These are phyloP conservation scores for Daedalea quercina DNA, from an alignment of 768 basidiomycete species.

Conservation along the genomic window DNA sequence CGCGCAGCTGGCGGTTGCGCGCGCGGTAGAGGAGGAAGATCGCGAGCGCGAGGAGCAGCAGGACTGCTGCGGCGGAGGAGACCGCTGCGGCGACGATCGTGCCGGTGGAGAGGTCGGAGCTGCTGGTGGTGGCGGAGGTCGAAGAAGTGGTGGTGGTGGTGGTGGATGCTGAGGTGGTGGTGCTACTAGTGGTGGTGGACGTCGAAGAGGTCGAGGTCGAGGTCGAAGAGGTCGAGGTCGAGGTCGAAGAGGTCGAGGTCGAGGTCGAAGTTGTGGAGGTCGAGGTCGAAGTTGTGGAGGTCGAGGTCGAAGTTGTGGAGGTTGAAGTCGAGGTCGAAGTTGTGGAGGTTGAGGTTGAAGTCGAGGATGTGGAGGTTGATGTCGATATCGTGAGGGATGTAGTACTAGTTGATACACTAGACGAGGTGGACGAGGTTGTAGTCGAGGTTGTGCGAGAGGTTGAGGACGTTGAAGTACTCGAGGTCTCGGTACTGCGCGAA, in stretches of 20 bases:
- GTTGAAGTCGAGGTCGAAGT: neutral
- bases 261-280: constrained; percentile 1
- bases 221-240: too few relatives aligned
- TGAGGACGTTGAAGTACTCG: too few relatives aligned
- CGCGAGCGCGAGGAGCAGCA: constrained; percentile 11
- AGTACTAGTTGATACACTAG: neutral
- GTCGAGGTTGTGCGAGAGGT: too few relatives aligned
- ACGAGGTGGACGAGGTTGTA: too few relatives aligned
- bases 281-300: neutral
- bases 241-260: neutral
- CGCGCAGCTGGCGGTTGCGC: constrained; percentile 1
- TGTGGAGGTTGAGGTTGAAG: neutral
- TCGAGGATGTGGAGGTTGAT: neutral
- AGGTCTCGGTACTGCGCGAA: too few relatives aligned
- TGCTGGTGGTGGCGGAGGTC: neutral
- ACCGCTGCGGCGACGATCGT: constrained; percentile 12
- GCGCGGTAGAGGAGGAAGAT: constrained; percentile 12
- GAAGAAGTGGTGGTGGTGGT: neutral
- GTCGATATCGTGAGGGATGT: neutral
- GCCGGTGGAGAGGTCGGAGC: constrained; percentile 7
- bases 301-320: constrained; percentile 4
- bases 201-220: too few relatives aligned
- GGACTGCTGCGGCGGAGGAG: constrained; percentile 9
- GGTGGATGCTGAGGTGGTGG: neutral
- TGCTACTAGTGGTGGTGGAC: too few relatives aligned